phyloP scores from a whole-genome alignment of 306 rosid species.

The Acacia acuminata region DNA sequence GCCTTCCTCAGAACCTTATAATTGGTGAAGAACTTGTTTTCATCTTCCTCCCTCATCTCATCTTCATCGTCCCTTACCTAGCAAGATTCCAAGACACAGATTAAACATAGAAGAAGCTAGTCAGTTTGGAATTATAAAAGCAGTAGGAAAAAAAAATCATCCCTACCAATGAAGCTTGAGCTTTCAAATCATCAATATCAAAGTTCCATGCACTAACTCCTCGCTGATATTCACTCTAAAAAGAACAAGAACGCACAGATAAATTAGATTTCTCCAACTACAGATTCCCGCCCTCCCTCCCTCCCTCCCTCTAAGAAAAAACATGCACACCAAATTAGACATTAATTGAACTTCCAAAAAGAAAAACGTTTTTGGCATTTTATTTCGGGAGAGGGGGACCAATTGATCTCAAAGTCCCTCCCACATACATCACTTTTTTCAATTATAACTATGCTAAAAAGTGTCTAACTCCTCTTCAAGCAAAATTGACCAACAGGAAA shows the following conservation, averaged over 20 bases:
- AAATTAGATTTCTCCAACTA: slow-evolving; percentile 32
- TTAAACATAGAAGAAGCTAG: slow-evolving; percentile 20
- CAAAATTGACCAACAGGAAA: slow-evolving; percentile 8
- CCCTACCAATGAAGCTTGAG: slow-evolving; percentile 93
- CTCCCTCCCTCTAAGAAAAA: background rate
- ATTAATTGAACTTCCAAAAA: slow-evolving; percentile 22
- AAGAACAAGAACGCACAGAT: slow-evolving; percentile 12
- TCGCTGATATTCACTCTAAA: slow-evolving; percentile 95
- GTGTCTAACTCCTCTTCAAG: background rate
- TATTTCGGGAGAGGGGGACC: background rate
- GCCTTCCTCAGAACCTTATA: slow-evolving; percentile 35
- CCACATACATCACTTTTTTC: slow-evolving; percentile 12
- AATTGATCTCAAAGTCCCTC: slow-evolving; percentile 22
- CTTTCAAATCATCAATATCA: slow-evolving; percentile 89
- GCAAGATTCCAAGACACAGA: slow-evolving; percentile 31
- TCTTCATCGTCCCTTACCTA: slow-evolving; percentile 79
- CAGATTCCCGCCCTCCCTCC: background rate
- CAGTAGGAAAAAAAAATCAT: background rate
- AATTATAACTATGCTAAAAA: slow-evolving; percentile 4
- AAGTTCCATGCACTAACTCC: slow-evolving; percentile 99
- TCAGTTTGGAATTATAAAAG: background rate
- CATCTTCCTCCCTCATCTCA: slow-evolving; percentile 78
- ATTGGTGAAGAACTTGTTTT: slow-evolving; percentile 41
- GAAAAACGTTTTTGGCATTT: slow-evolving; percentile 1
- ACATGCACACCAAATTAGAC: background rate